Evolutionary conservation across 164 flowering plant species (phyloP).

Genomic region (Macadamia tetraphylla): DNA sequence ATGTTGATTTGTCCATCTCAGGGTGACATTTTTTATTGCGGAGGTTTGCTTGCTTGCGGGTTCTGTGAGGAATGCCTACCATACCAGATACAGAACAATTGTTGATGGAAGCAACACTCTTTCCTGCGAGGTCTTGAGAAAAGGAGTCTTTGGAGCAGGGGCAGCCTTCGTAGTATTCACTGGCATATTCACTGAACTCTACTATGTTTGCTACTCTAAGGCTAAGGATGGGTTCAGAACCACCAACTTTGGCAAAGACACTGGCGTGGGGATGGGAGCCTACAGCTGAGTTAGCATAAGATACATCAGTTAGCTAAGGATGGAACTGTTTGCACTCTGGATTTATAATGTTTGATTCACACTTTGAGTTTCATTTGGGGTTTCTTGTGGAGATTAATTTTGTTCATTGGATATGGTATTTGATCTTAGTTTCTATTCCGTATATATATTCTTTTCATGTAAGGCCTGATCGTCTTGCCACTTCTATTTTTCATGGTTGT

Average conservation of each 20-base stretch:
- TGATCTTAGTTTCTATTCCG: background rate
- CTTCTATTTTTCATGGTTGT: too few relatives aligned
- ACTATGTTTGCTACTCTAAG: conserved; percentile 53
- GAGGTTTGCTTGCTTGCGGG: conserved; percentile 82
- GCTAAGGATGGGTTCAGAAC: conserved; percentile 38
- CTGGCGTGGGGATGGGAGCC: conserved; percentile 53
- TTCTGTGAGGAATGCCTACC: conserved; percentile 79
- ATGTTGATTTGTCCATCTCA: conserved; percentile 16
- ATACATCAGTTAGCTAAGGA: too few relatives aligned
- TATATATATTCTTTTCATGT: background rate
- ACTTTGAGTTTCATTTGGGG: too few relatives aligned
- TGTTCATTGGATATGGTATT: background rate
- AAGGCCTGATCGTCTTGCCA: background rate
- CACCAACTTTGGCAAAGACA: conserved; percentile 18
- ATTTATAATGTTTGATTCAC: too few relatives aligned
- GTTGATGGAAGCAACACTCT: conserved; percentile 25
- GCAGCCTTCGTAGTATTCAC: conserved; percentile 76
- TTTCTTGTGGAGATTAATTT: too few relatives aligned
- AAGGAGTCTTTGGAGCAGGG: conserved; percentile 78
- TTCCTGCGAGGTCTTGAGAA: conserved; percentile 61
- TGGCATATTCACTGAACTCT: conserved; percentile 48
- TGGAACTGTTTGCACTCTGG: too few relatives aligned
- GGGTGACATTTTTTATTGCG: conserved; percentile 75
- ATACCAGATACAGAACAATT: conserved; percentile 56
- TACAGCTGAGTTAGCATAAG: conserved; percentile 26